A percentile compares a stretch with the other conserved stretches of the same genome.
phyloP scores from a whole-genome alignment of 2,329 filamentous ascomycete species.

The Anisogramma anomala region DNA sequence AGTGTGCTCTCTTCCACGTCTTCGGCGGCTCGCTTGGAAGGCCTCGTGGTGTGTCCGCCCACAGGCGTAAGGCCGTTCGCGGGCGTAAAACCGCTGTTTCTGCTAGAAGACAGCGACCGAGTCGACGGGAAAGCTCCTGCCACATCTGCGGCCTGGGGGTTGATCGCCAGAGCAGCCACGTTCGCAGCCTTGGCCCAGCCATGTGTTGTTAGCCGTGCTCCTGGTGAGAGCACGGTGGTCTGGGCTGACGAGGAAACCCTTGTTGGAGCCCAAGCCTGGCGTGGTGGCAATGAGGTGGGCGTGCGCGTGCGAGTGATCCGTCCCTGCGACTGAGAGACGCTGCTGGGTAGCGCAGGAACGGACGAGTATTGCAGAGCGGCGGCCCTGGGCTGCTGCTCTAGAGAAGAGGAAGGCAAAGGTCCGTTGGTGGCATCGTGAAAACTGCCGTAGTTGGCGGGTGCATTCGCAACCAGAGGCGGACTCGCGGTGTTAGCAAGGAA shows the following conservation, averaged over 20 bases:
- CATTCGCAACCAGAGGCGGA: background rate
- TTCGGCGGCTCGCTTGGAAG: background rate
- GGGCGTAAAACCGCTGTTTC: background rate
- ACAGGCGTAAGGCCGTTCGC: constrained; percentile 20
- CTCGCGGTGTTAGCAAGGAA: constrained; percentile 14
- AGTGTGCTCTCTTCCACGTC: background rate
- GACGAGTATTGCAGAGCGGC: background rate
- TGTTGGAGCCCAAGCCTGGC: background rate
- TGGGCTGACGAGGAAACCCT: background rate
- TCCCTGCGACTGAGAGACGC: background rate
- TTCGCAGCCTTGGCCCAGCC: background rate
- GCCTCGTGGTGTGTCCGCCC: constrained; percentile 14
- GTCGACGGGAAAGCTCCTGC: background rate
- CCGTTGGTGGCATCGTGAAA: no score
- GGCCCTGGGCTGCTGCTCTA: background rate
- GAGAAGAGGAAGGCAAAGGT: background rate
- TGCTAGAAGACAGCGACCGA: background rate
- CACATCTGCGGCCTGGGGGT: background rate
- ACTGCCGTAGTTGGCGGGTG: no score
- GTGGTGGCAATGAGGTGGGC: background rate
- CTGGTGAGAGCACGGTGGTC: background rate
- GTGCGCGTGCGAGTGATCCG: background rate
- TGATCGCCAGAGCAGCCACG: background rate
- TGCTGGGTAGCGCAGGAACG: background rate
- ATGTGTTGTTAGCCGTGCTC: background rate